Base-by-base conservation (phyloP, 345 rosid species). In the Populus nigra region DNA sequence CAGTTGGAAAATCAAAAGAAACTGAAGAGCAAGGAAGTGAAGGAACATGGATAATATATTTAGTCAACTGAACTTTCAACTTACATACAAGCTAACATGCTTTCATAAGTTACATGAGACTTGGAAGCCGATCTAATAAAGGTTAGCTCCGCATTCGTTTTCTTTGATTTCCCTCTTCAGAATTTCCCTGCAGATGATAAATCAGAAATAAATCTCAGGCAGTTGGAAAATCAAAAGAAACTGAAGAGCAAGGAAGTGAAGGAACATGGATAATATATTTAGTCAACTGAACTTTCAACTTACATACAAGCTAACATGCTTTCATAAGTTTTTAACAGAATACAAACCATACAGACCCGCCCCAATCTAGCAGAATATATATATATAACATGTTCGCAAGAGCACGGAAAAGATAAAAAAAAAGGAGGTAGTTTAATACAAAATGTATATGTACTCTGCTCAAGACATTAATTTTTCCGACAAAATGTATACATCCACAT, bases 151-250 rank as follows among this genome's bases (percentile, higher is more conserved):
- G 87, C 88, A 90, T 71, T 78, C 88, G 78, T 82, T 90, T 93
- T 81, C 91, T 90, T 73, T 87, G 93, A 85, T 88, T 90, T 80
- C 91, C 90, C 83, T 88, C 94, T 79, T 93, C 93, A n/a, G 79
- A 57, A 79, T 78, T 80, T 73, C 87, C 97, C 99, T 93, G 96
- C 85, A 87, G 80, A 65, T 53, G 18, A 76, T 35, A 72, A 65
- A 62, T 50, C 73, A 67, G n/a, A 8, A 47, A 61, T 16, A 18
- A 33, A 13, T 49, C 10, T 74, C 20, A 9, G 20, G 17, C 27
- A 20, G 29, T 17, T 7, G 3, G 61, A 29, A 73, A 41, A 43
- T 69, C n/a, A 43, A 39, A 43, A 59, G 39, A 31, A 49, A 50
- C 7, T 33, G 43, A n/a, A 31, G 7, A 17, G 62, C 20, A 41